Conservation (phyloP, 768 basidiomycete species). For the Trametes elegans region DNA sequence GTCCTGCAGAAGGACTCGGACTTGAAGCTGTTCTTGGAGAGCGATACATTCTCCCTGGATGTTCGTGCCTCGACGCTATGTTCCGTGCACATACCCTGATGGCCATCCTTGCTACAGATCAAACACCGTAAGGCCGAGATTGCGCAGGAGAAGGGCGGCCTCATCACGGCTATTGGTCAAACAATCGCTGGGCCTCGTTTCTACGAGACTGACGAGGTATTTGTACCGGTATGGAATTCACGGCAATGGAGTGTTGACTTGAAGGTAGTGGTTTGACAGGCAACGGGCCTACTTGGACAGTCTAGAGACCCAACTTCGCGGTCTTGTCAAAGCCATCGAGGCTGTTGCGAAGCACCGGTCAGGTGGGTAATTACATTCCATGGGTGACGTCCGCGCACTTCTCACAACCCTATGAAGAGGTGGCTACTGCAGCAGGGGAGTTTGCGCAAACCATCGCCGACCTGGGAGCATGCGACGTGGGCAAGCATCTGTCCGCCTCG, state of each 20-base stretch:
- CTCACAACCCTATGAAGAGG: conserved; percentile 43
- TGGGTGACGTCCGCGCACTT: background rate
- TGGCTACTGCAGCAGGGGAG: conserved; percentile 70
- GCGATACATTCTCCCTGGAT: conserved; percentile 87
- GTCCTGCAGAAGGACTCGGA: conserved; percentile 86
- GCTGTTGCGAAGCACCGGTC: conserved; percentile 77
- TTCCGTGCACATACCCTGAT: background rate
- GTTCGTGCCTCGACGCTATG: conserved; percentile 43
- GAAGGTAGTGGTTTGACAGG: conserved; percentile 87
- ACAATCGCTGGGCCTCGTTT: conserved; percentile 78
- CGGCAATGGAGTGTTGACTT: background rate
- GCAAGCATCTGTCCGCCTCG: conserved; percentile 66
- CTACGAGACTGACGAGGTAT: conserved; percentile 84
- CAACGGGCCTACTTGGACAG: conserved; percentile 84
- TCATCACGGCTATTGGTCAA: conserved; percentile 83
- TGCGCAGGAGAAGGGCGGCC: conserved; percentile 73
- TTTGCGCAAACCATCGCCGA: conserved; percentile 72
- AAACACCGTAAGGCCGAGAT: conserved; percentile 83
- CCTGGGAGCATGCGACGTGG: conserved; percentile 74
- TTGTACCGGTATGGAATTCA: conserved; percentile 1
- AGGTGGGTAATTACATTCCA: conserved; percentile 42
- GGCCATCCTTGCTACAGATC: conserved; percentile 50
- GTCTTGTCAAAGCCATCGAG: conserved; percentile 85
- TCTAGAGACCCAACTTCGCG: conserved; percentile 85
- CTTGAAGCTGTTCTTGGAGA: conserved; percentile 87